Conservation (phyloP, 306 rosid genomes). For the Sphenostylis stenocarpa region DNA sequence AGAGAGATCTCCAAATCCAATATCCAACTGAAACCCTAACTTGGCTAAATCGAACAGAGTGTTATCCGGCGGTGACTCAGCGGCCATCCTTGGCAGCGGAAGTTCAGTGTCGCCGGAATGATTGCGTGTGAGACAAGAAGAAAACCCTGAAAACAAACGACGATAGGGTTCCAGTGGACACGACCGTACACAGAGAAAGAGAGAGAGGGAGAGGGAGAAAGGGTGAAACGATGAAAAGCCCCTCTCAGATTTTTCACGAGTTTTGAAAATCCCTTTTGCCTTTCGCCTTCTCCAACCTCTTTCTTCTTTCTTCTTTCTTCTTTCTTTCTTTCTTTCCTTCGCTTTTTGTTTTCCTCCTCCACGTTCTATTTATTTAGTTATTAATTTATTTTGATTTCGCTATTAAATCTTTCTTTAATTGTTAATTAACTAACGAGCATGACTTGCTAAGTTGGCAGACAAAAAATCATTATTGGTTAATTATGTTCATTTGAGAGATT, state of each 20-base stretch:
- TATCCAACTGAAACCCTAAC: constrained; percentile 54
- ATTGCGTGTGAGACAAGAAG: constrained; percentile 21
- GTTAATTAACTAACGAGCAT: not conserved
- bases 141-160: constrained; percentile 6
- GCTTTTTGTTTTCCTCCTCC: not conserved
- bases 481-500: too few relatives aligned
- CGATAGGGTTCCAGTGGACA: constrained; percentile 43
- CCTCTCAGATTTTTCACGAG: constrained; percentile 24
- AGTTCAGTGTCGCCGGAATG: constrained; percentile 33
- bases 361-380: not conserved
- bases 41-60: constrained; percentile 20
- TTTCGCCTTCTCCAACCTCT: constrained; percentile 38
- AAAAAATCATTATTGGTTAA: constrained; percentile 16
- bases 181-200: not conserved
- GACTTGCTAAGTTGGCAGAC: constrained; percentile 16
- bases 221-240: constrained; percentile 19
- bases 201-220: not conserved
- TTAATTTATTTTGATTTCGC: not conserved
- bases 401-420: not conserved
- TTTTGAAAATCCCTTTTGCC: constrained; percentile 30
- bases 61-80: constrained; percentile 35
- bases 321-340: not conserved
- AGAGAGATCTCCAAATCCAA: constrained; percentile 40
- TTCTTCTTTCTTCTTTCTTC: not conserved
- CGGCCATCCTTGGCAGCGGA: constrained; percentile 44